Evolutionary conservation across 2,329 filamentous ascomycete genomes (phyloP), one percentile per base, ranked within the genome.

Genomic region (Myriosclerotinia curreyana): DNA sequence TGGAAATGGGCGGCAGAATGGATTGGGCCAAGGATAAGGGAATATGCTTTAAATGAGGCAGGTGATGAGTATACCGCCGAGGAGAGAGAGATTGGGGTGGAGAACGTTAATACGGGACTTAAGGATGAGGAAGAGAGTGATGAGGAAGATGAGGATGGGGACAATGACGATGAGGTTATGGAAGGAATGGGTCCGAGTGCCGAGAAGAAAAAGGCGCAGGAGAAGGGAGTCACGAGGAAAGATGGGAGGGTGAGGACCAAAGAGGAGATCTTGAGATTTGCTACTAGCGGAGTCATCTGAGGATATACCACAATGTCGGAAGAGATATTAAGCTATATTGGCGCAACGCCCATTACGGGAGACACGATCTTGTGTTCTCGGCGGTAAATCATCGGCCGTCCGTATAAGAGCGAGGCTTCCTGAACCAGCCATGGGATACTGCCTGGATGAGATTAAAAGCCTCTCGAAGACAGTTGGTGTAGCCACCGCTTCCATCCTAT

Each of bases 41-140:
- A 73, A 31, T 82, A 81, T 67, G 76, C 77, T 20, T 65, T 70
- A 42, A 75, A 78, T 42, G 79, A 85, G 68, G 83, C 80, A 70
- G 78, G 79, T n/a, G 87, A 89, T 64, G 81, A 87, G 64, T 95
- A 86, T 74, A 94, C 90, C 2, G 79, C 84, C 4, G 87, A 88
- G 70, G 91, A 95, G 78, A 81, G 83, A 60, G 85, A 83, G 65
- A 72, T 74, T 65, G 91, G 90, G 8, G 75, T 88, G 14, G 83
- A 89, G 71, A 88, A 85, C 70, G 88, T 93, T 53, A 81, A 86
- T 46, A 94, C 90, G 0, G 91, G 91, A 0, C 75, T 95, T 72
- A 82, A 76, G 72, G 81, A 84, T 38, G 71, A 71, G 7, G 85
- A 87, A 1, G 84, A 86, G 0, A 80, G 81, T 0, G 85, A 85